These are phyloP conservation scores for Neurospora discreta DNA, from an alignment of 495 filamentous ascomycete species.

Conservation along the genomic window DNA sequence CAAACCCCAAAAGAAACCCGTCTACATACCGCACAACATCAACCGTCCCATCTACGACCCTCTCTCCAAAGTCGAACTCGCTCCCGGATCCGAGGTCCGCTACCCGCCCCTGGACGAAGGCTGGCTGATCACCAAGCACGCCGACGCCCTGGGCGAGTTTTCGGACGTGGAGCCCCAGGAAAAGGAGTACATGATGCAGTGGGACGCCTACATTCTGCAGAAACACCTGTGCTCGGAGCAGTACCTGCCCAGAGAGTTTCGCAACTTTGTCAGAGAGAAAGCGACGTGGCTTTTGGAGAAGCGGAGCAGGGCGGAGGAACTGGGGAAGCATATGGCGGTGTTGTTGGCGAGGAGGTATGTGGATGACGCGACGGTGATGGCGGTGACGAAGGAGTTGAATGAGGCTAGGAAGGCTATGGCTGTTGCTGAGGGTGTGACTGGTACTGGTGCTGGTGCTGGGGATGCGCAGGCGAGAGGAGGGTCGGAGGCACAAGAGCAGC, in stretches of 20 bases:
- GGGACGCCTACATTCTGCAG: slow-evolving; percentile 38
- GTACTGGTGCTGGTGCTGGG: neutral
- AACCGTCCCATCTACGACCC: slow-evolving; percentile 41
- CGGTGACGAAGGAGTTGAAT: slow-evolving; percentile 27
- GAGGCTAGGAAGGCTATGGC: slow-evolving; percentile 14
- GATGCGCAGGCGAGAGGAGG: neutral
- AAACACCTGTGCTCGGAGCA: slow-evolving; percentile 35
- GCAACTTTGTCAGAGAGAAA: slow-evolving; percentile 32
- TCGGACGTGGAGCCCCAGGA: slow-evolving; percentile 36
- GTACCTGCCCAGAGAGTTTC: slow-evolving; percentile 33
- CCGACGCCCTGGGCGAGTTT: slow-evolving; percentile 39
- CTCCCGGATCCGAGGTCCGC: slow-evolving; percentile 33
- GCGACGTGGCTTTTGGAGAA: slow-evolving; percentile 32
- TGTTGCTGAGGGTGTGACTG: neutral
- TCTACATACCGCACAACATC: slow-evolving; percentile 31
- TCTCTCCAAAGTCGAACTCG: slow-evolving; percentile 34
- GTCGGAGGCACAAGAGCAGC: slow-evolving; percentile 6
- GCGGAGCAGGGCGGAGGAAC: slow-evolving; percentile 29
- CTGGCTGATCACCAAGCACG: slow-evolving; percentile 43
- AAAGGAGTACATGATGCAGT: slow-evolving; percentile 41
- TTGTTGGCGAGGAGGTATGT: slow-evolving; percentile 33
- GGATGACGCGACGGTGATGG: slow-evolving; percentile 20
- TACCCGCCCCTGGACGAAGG: slow-evolving; percentile 31
- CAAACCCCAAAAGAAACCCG: slow-evolving; percentile 5
- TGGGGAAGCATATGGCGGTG: slow-evolving; percentile 32